Evolutionary conservation across 345 rosid species (phyloP), one percentile per base, ranked within the genome.

Genomic region (Ceriops decandra): DNA sequence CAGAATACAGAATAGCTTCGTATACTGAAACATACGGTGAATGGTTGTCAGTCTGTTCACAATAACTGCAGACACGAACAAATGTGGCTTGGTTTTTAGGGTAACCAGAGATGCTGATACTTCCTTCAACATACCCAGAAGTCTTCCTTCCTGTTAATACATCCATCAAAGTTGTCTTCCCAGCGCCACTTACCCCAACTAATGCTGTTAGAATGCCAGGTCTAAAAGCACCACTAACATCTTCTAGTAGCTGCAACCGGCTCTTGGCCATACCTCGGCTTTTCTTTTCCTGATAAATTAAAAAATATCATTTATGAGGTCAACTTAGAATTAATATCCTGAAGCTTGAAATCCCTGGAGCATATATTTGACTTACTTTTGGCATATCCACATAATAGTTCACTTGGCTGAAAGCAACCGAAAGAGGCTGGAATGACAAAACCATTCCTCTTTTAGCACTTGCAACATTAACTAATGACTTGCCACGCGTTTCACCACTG

Each of bases 161-260:
- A 54, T 54, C 58, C 58, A 54, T 54, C 16, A 54, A 54, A 24
- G 58, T 54, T 24, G 16, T 54, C 58, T 54, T 54, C 15, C 58
- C 28, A n/a, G 28, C 28, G 9, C 58, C 58, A 54, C 58, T 54
- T 21, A 54, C 58, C 27, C 16, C 58, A 8, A 54, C 28, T 11
- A 22, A 54, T 21, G 58, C 28, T 54, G 28, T 54, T 24, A 54
- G 15, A 21, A 54, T 21, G 21, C 58, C 28, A n/a, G 58, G 58
- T 54, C 58, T 54, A 54, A 54, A 54, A 54, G 58, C 58, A 22
- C 58, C 28, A 24, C 58, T 54, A 0, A 54, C 27, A 5, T 22
- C 58, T 24, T 54, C 5, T 54, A 54, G 28, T 7, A 54, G 58
- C 58, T 54, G 16, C 58, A 54, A 54, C 28, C 28, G 27, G 15